Evolutionary conservation across 768 basidiomycete genomes (phyloP).

Genomic region (Panellus pusillus): DNA sequence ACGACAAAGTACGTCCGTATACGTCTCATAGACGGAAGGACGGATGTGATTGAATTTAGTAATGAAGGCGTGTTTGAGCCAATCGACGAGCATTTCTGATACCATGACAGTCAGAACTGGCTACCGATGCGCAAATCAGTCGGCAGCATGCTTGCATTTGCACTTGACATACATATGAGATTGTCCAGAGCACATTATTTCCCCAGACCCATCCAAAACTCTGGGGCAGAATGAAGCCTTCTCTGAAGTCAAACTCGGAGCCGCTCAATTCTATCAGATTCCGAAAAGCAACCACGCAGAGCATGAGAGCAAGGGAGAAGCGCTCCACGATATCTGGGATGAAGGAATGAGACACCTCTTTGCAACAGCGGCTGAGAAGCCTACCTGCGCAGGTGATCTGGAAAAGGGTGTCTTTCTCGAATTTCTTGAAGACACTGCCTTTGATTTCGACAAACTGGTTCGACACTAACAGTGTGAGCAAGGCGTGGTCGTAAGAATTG

Average conservation of each 20-base stretch:
- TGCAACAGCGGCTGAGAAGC: slow-evolving; percentile 19
- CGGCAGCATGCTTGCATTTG: neutral
- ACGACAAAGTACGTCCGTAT: slow-evolving; percentile 91
- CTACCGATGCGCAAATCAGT: slow-evolving; percentile 37
- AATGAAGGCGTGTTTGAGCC: slow-evolving; percentile 99
- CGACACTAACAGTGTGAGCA: slow-evolving; percentile 90
- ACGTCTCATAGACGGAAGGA: slow-evolving; percentile 92
- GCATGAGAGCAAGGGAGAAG: slow-evolving; percentile 90
- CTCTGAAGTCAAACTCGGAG: slow-evolving; percentile 78
- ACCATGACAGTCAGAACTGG: slow-evolving; percentile 89
- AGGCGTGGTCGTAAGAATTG: slow-evolving; percentile 95
- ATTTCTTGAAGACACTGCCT: slow-evolving; percentile 98
- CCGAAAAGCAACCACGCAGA: slow-evolving; percentile 86
- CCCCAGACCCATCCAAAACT: slow-evolving; percentile 85
- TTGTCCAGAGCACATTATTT: slow-evolving; percentile 81
- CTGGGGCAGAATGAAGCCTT: slow-evolving; percentile 73
- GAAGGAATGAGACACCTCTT: neutral
- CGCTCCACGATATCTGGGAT: slow-evolving; percentile 91
- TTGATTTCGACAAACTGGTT: slow-evolving; percentile 99
- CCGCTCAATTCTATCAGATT: slow-evolving; percentile 94
- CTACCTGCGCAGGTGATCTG: slow-evolving; percentile 96
- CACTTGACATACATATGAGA: slow-evolving; percentile 72
- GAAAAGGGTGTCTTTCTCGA: slow-evolving; percentile 98
- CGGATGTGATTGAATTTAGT: slow-evolving; percentile 99
- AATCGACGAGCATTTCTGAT: slow-evolving; percentile 95